Evolutionary conservation across 2,329 filamentous ascomycete genomes (phyloP).

Genomic region (Akanthomyces lecanii): DNA sequence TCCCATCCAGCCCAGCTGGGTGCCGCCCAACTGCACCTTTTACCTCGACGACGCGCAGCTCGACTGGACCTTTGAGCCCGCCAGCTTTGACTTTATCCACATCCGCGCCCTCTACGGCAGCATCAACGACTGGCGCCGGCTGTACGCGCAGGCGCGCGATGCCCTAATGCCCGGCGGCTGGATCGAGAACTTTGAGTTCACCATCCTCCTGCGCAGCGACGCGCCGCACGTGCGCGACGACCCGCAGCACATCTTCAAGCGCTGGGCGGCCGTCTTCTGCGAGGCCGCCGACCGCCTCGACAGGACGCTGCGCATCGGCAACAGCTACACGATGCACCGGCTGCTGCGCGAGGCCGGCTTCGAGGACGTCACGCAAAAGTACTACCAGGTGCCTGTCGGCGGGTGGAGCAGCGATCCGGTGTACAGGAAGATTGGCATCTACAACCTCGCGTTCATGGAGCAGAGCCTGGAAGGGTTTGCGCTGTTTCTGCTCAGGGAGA

Average conservation of each 20-base stretch:
- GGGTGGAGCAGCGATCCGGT: conserved; percentile 20
- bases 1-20: conserved; percentile 52
- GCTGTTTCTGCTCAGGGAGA: conserved; percentile 25
- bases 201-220: conserved; percentile 23
- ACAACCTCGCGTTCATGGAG: conserved; percentile 25
- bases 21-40: conserved; percentile 43
- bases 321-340: conserved; percentile 21
- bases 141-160: conserved; percentile 47
- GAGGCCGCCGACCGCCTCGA: conserved; percentile 25
- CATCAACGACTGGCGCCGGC: conserved; percentile 50
- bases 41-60: conserved; percentile 31
- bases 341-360: conserved; percentile 26
- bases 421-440: conserved; percentile 18
- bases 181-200: conserved; percentile 29
- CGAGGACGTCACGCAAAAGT: conserved; percentile 19
- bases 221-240: conserved; percentile 23
- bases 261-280: conserved; percentile 25
- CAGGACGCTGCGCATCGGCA: conserved; percentile 22
- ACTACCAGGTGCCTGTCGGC: conserved; percentile 21
- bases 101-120: conserved; percentile 53
- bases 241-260: conserved; percentile 25
- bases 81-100: conserved; percentile 56
- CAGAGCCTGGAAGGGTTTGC: conserved; percentile 28
- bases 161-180: conserved; percentile 54
- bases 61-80: conserved; percentile 27